Base-by-base conservation (phyloP, 2,329 filamentous ascomycete species). In the Hypoxylon sp. region DNA sequence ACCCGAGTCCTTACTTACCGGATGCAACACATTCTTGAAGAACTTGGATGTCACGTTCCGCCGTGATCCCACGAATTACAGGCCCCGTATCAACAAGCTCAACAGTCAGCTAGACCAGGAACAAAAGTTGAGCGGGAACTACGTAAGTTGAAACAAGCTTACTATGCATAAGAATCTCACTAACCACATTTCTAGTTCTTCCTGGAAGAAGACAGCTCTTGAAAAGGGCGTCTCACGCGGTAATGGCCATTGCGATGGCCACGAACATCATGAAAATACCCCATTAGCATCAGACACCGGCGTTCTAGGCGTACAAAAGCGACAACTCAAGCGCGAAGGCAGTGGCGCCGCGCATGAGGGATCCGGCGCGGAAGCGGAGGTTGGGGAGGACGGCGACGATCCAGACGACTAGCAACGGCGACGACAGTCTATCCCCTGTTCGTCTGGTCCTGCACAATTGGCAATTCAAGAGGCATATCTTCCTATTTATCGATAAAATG, bases 31-130 rank as follows among this genome's bases (percentile, higher is more conserved):
- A 67, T 99, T 99, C 88, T 83, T 99, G 80, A 93, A 97, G 88
- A 98, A 94, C 82, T 85, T 99, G 70, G 93, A 99, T 76, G 96
- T 99, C 75, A 98, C 96, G 53, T 99, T 99, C 92, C 93, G 96
- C 77, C 94, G 97, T 80, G 96, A 99, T 78, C 96, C 97, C 69
- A 94, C 91, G 83, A 97, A 96, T 77, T 99, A 89, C 88, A 91
- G 96, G 68, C 96, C 97, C 69, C 93, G 97, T 83, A 99, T 99
- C 86, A 99, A 99, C 89, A 99, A 99, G 88, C 84, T 89, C 78
- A 91, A 94, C 82, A 96, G 92, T 79, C 96, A 99, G 85, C 88
- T 98, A 74, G 96, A 99, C 82, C 94, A 98, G 81, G 96, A 98
- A 80, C 96, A 99, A 87, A 99, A 99, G 87, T 75, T 94, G 76